These are phyloP conservation scores for Hirschfeldia incana DNA, from an alignment of 345 rosid species.

Conservation along the genomic window DNA sequence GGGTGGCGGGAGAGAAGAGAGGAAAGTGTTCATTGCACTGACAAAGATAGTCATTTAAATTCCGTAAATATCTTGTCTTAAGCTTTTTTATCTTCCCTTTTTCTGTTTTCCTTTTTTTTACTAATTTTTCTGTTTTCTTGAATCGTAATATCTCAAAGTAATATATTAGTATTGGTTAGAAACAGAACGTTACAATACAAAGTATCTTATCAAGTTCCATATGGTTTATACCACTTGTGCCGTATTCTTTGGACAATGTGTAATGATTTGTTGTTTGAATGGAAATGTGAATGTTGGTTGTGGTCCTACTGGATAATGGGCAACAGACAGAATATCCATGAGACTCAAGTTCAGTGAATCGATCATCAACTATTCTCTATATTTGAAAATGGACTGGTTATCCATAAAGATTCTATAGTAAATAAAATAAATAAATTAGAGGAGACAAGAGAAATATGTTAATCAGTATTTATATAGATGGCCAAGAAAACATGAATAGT, in stretches of 20 bases:
- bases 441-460: background rate
- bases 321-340: slow-evolving; percentile 16
- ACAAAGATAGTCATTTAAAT: slow-evolving; percentile 10
- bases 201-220: slow-evolving; percentile 7
- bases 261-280: background rate
- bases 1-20: background rate
- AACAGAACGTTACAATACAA: background rate
- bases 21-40: slow-evolving; percentile 34
- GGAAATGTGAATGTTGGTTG: slow-evolving; percentile 23
- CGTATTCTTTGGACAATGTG: slow-evolving; percentile 31
- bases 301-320: slow-evolving; percentile 2
- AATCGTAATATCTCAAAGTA: too few relatives aligned
- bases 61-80: slow-evolving; percentile 38
- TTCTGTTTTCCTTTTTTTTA: too few relatives aligned
- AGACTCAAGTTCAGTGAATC: slow-evolving; percentile 30
- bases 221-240: slow-evolving; percentile 29
- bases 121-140: too few relatives aligned
- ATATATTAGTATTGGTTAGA: background rate
- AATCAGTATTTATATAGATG: background rate
- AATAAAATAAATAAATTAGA: background rate
- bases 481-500: background rate
- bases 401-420: background rate
- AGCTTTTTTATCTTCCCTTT: slow-evolving; percentile 1
- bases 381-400: too few relatives aligned
- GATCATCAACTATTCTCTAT: background rate